Conservation (phyloP, 805 yeast species). For the Lachancea mirantina region DNA sequence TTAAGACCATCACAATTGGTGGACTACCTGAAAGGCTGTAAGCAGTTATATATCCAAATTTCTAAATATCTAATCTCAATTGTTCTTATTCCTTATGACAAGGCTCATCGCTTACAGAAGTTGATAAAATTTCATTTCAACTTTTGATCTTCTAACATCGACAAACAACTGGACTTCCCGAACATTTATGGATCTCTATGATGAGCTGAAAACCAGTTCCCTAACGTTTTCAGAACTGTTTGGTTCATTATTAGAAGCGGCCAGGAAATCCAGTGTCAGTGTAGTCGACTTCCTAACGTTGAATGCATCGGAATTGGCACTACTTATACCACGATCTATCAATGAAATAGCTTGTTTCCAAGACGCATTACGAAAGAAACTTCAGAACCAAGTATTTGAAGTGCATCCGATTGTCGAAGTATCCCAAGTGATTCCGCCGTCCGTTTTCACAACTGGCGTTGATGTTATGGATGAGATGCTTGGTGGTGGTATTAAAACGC, state of each 20-base stretch:
- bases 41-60: background rate
- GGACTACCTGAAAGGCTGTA: conserved; percentile 21
- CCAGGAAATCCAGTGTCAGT: conserved; percentile 29
- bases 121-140: background rate
- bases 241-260: conserved; percentile 24
- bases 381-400: conserved; percentile 10
- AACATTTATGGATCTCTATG: conserved; percentile 36
- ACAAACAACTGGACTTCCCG: background rate
- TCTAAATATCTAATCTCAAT: no score
- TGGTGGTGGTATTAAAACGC: conserved; percentile 50
- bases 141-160: background rate
- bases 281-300: conserved; percentile 37
- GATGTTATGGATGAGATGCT: conserved; percentile 40
- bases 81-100: no score
- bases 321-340: conserved; percentile 29
- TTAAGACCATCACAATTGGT: conserved; percentile 48
- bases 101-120: no score
- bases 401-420: conserved; percentile 4
- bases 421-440: conserved; percentile 6
- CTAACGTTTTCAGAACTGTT: conserved; percentile 32
- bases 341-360: conserved; percentile 29
- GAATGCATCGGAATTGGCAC: conserved; percentile 30
- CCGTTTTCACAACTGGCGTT: conserved; percentile 47
- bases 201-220: conserved; percentile 33
- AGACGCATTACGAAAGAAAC: conserved; percentile 14